Evolutionary conservation across 345 rosid species (phyloP).

Genomic region (Turritis glabra): DNA sequence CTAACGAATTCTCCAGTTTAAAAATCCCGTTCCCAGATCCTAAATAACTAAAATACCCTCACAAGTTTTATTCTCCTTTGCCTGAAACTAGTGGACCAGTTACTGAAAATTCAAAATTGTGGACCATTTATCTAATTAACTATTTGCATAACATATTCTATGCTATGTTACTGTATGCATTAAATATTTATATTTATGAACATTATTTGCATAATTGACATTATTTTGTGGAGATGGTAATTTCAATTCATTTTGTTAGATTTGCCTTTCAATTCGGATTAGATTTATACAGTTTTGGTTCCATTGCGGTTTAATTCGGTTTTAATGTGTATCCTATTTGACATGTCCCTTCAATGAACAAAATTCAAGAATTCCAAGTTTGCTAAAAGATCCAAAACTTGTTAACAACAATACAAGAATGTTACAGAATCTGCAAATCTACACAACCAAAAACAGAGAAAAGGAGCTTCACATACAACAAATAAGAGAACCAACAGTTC

Average conservation of each 20-base stretch:
- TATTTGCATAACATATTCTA: not conserved
- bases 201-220: too few relatives aligned
- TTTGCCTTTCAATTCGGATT: not conserved
- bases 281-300: not conserved
- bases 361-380: constrained; percentile 3
- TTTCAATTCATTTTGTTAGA: too few relatives aligned
- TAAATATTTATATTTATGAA: not conserved
- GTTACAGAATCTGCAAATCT: constrained; percentile 11
- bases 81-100: not conserved
- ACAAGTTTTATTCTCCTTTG: not conserved
- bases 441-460: constrained; percentile 18
- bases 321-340: too few relatives aligned
- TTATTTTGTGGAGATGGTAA: too few relatives aligned
- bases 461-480: constrained; percentile 21
- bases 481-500: constrained; percentile 38
- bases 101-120: too few relatives aligned
- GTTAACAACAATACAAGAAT: constrained; percentile 5
- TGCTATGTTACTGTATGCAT: too few relatives aligned
- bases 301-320: not conserved
- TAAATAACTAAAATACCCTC: not conserved
- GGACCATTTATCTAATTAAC: not conserved
- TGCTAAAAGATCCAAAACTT: constrained; percentile 22
- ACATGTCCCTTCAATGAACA: not conserved
- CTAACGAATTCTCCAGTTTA: not conserved
- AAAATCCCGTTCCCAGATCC: too few relatives aligned